phyloP scores from a whole-genome alignment of 2,329 filamentous ascomycete genomes.

The Alternaria sp. region DNA sequence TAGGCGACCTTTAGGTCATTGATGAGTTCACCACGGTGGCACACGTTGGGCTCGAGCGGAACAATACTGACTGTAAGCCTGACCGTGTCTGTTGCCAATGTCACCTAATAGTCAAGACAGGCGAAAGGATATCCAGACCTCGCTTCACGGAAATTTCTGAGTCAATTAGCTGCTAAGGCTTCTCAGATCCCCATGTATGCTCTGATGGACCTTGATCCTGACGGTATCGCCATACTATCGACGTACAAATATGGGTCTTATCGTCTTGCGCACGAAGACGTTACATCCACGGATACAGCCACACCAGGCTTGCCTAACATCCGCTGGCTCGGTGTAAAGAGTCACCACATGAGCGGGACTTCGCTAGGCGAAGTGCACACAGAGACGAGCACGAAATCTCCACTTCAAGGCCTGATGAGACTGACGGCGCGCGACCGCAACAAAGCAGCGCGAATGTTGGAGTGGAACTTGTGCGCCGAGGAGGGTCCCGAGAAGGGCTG shows the following conservation, averaged over 20 bases:
- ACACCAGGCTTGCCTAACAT: conserved; percentile 56
- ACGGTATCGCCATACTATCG: conserved; percentile 74
- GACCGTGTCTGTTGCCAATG: background rate
- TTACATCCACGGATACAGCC: conserved; percentile 45
- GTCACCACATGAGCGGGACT: conserved; percentile 35
- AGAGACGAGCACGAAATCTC: conserved; percentile 12
- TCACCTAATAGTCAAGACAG: conserved; percentile 50
- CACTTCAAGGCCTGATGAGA: conserved; percentile 53
- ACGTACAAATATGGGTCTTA: conserved; percentile 77
- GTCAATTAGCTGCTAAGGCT: conserved; percentile 46
- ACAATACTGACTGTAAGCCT: conserved; percentile 69
- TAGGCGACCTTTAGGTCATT: conserved; percentile 79
- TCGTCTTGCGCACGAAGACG: conserved; percentile 65
- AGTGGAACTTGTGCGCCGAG: conserved; percentile 45
- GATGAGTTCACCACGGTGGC: conserved; percentile 63
- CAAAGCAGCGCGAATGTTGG: conserved; percentile 62
- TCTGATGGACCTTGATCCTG: conserved; percentile 77
- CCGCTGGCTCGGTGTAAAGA: conserved; percentile 69
- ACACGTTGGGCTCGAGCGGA: conserved; percentile 59
- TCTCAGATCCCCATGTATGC: conserved; percentile 61
- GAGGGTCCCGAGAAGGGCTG: conserved; percentile 50
- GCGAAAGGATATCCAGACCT: conserved; percentile 85
- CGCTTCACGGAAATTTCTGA: conserved; percentile 69
- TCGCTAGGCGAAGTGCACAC: conserved; percentile 18
- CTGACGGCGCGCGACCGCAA: conserved; percentile 65